These are phyloP conservation scores for Picochlorum sp. DNA, from an alignment of 139 green algal species.

Conservation along the genomic window DNA sequence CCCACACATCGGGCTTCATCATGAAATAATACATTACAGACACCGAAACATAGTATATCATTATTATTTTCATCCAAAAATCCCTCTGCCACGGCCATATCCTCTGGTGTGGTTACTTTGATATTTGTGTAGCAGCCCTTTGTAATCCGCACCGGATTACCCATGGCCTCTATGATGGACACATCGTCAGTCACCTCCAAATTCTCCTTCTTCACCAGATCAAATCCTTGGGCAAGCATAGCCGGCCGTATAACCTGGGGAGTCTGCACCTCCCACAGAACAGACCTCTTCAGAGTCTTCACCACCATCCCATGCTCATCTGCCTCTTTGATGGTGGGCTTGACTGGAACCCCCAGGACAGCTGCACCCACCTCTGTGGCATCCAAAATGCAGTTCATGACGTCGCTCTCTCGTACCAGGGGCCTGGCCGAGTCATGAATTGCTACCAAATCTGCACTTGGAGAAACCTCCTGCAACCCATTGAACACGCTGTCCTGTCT, in stretches of 20 bases:
- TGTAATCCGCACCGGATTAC: conserved; percentile 86
- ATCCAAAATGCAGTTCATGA: conserved; percentile 31
- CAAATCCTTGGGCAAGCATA: conserved; percentile 77
- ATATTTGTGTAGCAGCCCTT: conserved; percentile 93
- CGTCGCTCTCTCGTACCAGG: conserved; percentile 62
- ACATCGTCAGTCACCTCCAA: conserved; percentile 97
- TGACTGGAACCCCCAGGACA: conserved; percentile 90
- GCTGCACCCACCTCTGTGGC: conserved; percentile 70
- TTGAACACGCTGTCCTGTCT: conserved; percentile 92
- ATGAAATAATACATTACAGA: not conserved
- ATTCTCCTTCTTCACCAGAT: conserved; percentile 56
- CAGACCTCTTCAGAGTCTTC: conserved; percentile 75
- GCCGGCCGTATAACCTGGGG: conserved; percentile 80
- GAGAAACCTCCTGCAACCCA: conserved; percentile 47
- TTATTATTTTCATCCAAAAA: conserved; percentile 49
- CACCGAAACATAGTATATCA: not conserved
- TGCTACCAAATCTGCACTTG: conserved; percentile 60
- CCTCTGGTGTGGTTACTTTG: conserved; percentile 88
- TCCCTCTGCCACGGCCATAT: conserved; percentile 74
- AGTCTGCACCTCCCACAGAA: conserved; percentile 97
- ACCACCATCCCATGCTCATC: conserved; percentile 57
- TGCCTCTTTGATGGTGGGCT: conserved; percentile 96
- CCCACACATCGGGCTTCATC: not conserved
- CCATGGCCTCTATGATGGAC: conserved; percentile 92
- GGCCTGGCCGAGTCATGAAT: conserved; percentile 94